Percentiles rank a stretch among this genome's conserved stretches.
phyloP scores from a whole-genome alignment of 345 rosid species.

The Boechera divaricarpa region DNA sequence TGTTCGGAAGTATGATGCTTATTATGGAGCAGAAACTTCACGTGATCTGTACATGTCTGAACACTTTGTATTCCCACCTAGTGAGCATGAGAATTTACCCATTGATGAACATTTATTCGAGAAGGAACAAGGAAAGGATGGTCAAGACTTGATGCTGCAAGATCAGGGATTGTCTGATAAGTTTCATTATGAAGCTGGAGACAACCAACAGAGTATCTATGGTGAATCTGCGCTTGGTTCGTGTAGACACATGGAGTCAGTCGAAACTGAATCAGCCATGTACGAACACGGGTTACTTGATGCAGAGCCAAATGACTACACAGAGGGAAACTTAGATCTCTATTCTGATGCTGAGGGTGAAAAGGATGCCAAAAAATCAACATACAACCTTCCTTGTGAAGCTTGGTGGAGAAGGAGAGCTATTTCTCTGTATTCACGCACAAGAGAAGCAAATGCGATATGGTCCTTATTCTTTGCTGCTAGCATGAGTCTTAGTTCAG shows the following conservation, averaged over 20 bases:
- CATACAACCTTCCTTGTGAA: slow-evolving; percentile 62
- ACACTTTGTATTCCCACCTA: slow-evolving; percentile 82
- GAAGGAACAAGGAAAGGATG: slow-evolving; percentile 58
- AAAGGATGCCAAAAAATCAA: slow-evolving; percentile 24
- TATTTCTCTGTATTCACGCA: slow-evolving; percentile 67
- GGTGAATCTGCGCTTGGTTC: slow-evolving; percentile 47
- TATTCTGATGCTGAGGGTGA: slow-evolving; percentile 43
- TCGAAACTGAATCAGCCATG: slow-evolving; percentile 52
- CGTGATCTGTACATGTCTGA: slow-evolving; percentile 70
- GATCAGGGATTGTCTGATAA: slow-evolving; percentile 60
- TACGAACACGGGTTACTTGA: slow-evolving; percentile 46
- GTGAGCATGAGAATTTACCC: slow-evolving; percentile 69
- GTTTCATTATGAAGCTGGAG: slow-evolving; percentile 51
- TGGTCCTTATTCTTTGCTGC: slow-evolving; percentile 97
- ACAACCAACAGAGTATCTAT: slow-evolving; percentile 58
- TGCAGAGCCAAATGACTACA: slow-evolving; percentile 53
- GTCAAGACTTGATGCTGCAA: slow-evolving; percentile 51
- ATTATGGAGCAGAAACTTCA: slow-evolving; percentile 62
- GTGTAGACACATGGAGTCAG: slow-evolving; percentile 43
- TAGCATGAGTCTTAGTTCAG: no score
- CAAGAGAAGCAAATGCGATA: slow-evolving; percentile 82
- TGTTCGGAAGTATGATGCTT: slow-evolving; percentile 45
- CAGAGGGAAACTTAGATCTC: slow-evolving; percentile 44
- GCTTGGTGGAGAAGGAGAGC: slow-evolving; percentile 99
- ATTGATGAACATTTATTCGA: slow-evolving; percentile 48